These are phyloP conservation scores for Chenopodium album DNA, from an alignment of 148 eudicot genomes.

Conservation along the genomic window DNA sequence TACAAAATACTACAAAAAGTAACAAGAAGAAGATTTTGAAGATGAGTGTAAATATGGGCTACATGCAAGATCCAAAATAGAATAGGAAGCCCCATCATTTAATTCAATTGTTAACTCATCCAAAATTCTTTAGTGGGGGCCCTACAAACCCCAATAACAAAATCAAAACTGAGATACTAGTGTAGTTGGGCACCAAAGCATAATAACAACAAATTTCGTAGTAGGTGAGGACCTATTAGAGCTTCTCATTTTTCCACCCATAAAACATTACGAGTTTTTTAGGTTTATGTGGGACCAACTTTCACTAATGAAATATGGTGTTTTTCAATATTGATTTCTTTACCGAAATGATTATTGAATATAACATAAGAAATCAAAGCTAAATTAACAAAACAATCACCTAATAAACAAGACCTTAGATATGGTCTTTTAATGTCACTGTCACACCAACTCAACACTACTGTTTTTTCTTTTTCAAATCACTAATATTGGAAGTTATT, in stretches of 20 bases:
- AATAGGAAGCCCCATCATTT: no score
- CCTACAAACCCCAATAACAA: no score
- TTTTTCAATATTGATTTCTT: no score
- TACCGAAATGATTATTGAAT: not conserved
- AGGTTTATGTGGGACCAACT: slow-evolving; percentile 12
- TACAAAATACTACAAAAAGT: not conserved
- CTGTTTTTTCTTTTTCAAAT: not conserved
- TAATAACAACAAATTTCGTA: slow-evolving; percentile 7
- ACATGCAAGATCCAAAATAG: not conserved
- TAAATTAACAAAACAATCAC: no score
- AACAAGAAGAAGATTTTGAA: not conserved
- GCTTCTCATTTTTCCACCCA: slow-evolving; percentile 10
- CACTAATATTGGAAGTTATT: not conserved
- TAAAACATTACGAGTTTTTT: not conserved
- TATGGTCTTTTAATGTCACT: slow-evolving; percentile 11
- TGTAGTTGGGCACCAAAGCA: not conserved
- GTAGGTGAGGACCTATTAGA: slow-evolving; percentile 20
- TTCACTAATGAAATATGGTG: not conserved
- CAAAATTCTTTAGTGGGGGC: no score
- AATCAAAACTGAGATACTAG: no score
- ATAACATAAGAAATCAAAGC: not conserved
- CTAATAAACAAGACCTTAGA: no score
- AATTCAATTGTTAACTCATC: no score
- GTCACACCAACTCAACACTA: slow-evolving; percentile 27
- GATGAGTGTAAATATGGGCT: not conserved